Conservation (phyloP, 225 moss, liverwort and hornwort genomes). For the Pseudoscleropodium purum region DNA sequence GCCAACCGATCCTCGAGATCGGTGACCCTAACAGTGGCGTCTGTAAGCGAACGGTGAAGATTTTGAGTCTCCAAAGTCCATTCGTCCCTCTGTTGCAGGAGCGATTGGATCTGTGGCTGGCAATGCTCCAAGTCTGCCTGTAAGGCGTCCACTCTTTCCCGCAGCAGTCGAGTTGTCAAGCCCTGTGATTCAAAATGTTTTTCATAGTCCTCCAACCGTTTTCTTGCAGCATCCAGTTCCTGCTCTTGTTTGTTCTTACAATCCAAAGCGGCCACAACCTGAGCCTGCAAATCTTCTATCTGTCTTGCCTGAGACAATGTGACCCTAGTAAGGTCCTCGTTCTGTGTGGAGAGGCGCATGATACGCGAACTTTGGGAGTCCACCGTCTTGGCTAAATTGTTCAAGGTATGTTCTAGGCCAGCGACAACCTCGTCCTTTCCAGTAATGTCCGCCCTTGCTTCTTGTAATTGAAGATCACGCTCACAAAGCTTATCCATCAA, state of each 20-base stretch:
- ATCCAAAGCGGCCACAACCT: conserved; percentile 22
- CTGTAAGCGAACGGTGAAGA: conserved; percentile 22
- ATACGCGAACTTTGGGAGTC: conserved; percentile 84
- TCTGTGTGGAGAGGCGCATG: conserved; percentile 67
- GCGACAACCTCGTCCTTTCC: conserved; percentile 71
- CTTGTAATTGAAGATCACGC: conserved; percentile 56
- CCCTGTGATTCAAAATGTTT: conserved; percentile 24
- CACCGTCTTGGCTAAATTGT: conserved; percentile 70
- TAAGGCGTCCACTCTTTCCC: conserved; percentile 32
- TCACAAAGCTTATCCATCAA: conserved; percentile 80
- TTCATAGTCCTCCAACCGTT: conserved; percentile 24
- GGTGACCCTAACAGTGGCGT: conserved; percentile 6
- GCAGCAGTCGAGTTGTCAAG: conserved; percentile 32
- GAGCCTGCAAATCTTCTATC: conserved; percentile 61
- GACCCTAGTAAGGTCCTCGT: conserved; percentile 57
- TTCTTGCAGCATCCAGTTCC: conserved; percentile 24
- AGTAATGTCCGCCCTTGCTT: conserved; percentile 45
- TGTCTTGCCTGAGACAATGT: conserved; percentile 60
- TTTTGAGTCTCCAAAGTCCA: conserved; percentile 16
- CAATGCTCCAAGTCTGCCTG: conserved; percentile 32
- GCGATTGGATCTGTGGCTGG: conserved; percentile 21
- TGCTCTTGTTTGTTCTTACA: conserved; percentile 22
- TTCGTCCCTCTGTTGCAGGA: conserved; percentile 38
- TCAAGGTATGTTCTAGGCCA: conserved; percentile 65
- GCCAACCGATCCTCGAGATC: conserved; percentile 37